phyloP scores from a whole-genome alignment of 148 eudicot species.

The Salicornia ramosissima region DNA sequence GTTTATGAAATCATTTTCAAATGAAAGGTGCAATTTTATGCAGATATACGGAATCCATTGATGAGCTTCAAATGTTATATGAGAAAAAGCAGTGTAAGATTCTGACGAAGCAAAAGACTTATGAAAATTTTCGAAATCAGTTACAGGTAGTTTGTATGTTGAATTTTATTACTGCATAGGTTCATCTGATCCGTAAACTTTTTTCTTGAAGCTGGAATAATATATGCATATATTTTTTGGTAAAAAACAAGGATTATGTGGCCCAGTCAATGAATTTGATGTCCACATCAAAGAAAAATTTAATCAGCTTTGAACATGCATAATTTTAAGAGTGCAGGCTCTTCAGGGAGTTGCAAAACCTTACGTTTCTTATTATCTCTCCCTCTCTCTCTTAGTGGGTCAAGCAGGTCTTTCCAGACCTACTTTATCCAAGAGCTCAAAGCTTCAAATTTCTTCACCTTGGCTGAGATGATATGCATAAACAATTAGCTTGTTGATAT shows the following conservation, averaged over 20 bases:
- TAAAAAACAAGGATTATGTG: background rate
- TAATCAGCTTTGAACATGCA: no score
- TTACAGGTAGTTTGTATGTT: conserved; percentile 44
- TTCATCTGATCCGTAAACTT: background rate
- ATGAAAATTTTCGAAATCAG: conserved; percentile 67
- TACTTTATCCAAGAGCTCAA: no score
- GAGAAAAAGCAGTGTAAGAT: conserved; percentile 82
- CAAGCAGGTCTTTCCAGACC: background rate
- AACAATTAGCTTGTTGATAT: no score
- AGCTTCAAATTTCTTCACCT: no score
- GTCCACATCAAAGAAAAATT: background rate
- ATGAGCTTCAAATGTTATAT: conserved; percentile 62
- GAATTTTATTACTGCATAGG: conserved; percentile 5
- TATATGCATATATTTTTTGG: background rate
- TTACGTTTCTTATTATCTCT: no score
- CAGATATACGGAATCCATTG: conserved; percentile 80
- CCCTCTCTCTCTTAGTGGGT: background rate
- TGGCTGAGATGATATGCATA: no score
- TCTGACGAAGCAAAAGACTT: conserved; percentile 54
- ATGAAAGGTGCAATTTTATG: conserved; percentile 18
- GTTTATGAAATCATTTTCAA: conserved; percentile 12
- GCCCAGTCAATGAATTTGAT: background rate
- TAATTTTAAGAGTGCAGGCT: no score
- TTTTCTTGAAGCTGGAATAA: background rate
- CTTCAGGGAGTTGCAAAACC: no score